Evolutionary conservation across 306 rosid genomes (phyloP).

Genomic region (Echinosophora koreensis): DNA sequence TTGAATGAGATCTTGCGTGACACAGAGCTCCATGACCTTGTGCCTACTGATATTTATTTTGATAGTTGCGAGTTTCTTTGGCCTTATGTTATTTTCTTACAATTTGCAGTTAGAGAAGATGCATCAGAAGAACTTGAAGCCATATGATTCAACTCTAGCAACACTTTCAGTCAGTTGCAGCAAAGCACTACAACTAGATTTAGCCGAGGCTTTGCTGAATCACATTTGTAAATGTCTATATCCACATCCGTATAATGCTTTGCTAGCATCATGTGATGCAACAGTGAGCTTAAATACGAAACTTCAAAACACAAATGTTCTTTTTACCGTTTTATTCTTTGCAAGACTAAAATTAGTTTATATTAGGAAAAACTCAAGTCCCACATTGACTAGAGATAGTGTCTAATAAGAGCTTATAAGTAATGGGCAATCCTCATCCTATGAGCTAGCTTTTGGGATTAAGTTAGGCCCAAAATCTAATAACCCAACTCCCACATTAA

Average conservation of each 20-base stretch:
- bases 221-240: conserved; percentile 54
- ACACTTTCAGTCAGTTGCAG: conserved; percentile 71
- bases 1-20: conserved; percentile 34
- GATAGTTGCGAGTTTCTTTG: conserved; percentile 15
- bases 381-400: too few relatives aligned
- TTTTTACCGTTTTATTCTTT: conserved; percentile 40
- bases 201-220: conserved; percentile 77
- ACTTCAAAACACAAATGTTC: conserved; percentile 24
- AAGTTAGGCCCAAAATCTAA: too few relatives aligned
- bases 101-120: conserved; percentile 70
- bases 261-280: conserved; percentile 69
- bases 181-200: conserved; percentile 65
- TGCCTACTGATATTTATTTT: conserved; percentile 30
- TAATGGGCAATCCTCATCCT: too few relatives aligned
- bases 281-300: conserved; percentile 64
- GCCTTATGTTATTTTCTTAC: conserved; percentile 40
- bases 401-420: too few relatives aligned
- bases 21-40: conserved; percentile 22
- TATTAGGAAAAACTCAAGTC: too few relatives aligned
- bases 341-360: conserved; percentile 27
- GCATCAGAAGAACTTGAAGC: conserved; percentile 74
- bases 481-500: too few relatives aligned
- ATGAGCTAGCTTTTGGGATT: too few relatives aligned
- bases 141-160: conserved; percentile 71
- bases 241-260: conserved; percentile 68